Conservation (phyloP, 768 basidiomycete species). For the Hebeloma cylindrosporum region DNA sequence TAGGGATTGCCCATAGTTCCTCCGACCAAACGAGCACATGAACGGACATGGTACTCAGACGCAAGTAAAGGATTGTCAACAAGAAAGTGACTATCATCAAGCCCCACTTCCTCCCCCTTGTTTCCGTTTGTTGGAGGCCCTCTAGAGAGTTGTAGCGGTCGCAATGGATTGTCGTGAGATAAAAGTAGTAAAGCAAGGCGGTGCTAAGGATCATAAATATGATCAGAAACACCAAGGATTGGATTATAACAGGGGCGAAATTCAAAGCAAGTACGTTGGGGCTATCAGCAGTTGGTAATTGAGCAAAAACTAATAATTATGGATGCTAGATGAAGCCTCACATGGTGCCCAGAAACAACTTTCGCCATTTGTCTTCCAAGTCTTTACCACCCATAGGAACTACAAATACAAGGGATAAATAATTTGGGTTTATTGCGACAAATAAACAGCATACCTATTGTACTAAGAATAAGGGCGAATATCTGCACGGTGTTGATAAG, state of each 20-base stretch:
- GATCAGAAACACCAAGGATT: constrained; percentile 60
- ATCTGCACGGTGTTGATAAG: constrained; percentile 68
- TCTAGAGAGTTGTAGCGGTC: constrained; percentile 51
- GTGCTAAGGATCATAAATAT: constrained; percentile 57
- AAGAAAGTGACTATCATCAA: constrained; percentile 64
- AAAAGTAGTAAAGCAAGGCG: constrained; percentile 58
- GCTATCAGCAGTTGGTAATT: constrained; percentile 33
- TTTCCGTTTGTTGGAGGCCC: constrained; percentile 49
- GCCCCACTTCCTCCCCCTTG: constrained; percentile 47
- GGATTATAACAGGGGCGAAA: constrained; percentile 58
- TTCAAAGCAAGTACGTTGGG: constrained; percentile 77
- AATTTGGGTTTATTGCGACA: neutral
- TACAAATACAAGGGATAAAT: constrained; percentile 14
- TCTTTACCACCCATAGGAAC: constrained; percentile 40
- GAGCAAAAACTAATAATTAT: constrained; percentile 4
- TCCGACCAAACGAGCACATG: constrained; percentile 77
- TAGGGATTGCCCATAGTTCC: constrained; percentile 72
- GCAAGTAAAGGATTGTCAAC: constrained; percentile 69
- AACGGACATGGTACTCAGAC: constrained; percentile 74
- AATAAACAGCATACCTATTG: constrained; percentile 46
- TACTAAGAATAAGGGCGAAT: constrained; percentile 68
- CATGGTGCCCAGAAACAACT: constrained; percentile 69
- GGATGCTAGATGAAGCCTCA: constrained; percentile 31
- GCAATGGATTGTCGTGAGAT: constrained; percentile 46
- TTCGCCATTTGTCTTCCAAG: constrained; percentile 51